These are phyloP conservation scores for Musa itinerans DNA, from an alignment of 176 grass and related monocot species.

Conservation along the genomic window DNA sequence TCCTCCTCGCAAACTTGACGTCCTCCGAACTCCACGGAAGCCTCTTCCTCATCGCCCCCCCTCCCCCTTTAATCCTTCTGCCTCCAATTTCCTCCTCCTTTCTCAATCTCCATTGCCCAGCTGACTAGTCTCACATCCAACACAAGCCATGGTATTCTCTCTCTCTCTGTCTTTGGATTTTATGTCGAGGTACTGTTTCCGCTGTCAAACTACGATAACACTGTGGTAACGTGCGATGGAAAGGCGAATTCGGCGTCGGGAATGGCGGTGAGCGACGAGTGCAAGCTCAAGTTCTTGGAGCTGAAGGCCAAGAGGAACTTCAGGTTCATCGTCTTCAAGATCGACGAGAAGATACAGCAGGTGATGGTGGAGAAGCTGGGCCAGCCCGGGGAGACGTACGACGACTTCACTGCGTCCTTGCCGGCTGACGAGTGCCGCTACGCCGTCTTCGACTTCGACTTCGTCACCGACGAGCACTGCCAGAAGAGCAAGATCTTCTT, in stretches of 20 bases:
- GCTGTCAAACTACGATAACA: too few species aligned
- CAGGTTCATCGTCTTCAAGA: slow-evolving; percentile 20
- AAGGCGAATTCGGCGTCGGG: slow-evolving; percentile 19
- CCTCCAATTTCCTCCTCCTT: too few species aligned
- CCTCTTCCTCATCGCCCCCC: too few species aligned
- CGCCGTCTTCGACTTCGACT: slow-evolving; percentile 19
- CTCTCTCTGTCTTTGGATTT: too few species aligned
- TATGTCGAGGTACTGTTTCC: too few species aligned
- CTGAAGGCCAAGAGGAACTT: slow-evolving; percentile 24
- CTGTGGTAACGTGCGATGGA: too few species aligned
- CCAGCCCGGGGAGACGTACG: slow-evolving; percentile 14
- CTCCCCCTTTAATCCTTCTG: too few species aligned
- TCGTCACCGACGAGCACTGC: slow-evolving; percentile 25
- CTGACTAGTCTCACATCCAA: too few species aligned
- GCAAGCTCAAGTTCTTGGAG: slow-evolving; percentile 21
- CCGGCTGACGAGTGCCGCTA: slow-evolving; percentile 16
- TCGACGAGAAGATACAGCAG: slow-evolving; percentile 21
- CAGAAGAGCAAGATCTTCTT: slow-evolving; percentile 35
- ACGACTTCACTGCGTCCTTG: slow-evolving; percentile 11
- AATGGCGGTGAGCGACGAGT: slow-evolving; percentile 21
- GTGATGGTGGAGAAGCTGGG: slow-evolving; percentile 20
- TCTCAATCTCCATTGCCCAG: too few species aligned
- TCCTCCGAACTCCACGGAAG: too few species aligned
- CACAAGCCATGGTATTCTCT: too few species aligned
- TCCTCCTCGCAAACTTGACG: too few species aligned